Percentiles rank a stretch among this genome's conserved stretches.
Evolutionary conservation across 2,329 filamentous ascomycete species (phyloP).

Genomic region (Remersonia thermophila): DNA sequence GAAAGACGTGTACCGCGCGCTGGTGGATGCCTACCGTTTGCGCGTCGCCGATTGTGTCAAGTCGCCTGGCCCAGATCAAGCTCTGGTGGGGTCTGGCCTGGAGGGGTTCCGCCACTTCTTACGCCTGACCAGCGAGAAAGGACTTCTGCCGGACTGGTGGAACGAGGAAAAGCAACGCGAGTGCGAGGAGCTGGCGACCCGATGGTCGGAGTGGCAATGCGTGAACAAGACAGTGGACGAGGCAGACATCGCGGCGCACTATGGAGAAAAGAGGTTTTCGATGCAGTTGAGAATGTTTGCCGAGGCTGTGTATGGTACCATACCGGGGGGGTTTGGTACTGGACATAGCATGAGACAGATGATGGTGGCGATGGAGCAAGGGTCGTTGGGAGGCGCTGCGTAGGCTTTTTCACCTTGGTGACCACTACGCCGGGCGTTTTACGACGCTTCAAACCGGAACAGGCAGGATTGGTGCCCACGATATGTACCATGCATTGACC

Average conservation of each 20-base stretch:
- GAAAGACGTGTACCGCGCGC: conserved; percentile 30
- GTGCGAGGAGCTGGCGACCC: conserved; percentile 27
- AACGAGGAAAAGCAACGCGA: conserved; percentile 23
- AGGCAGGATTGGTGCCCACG: too few species aligned
- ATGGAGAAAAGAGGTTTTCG: conserved; percentile 30
- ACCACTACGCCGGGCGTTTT: too few species aligned
- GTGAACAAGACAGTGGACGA: conserved; percentile 22
- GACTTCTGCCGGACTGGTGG: conserved; percentile 36
- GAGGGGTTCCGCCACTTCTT: conserved; percentile 29
- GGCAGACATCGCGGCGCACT: conserved; percentile 28
- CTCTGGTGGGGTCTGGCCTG: conserved; percentile 20
- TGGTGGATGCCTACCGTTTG: conserved; percentile 38
- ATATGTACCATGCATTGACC: too few species aligned
- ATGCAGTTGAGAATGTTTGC: conserved; percentile 39
- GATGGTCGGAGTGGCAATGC: conserved; percentile 18
- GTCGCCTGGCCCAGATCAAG: conserved; percentile 17
- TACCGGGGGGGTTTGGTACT: conserved; percentile 19
- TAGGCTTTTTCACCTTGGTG: too few species aligned
- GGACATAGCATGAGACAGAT: conserved; percentile 13
- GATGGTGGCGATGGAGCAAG: conserved; percentile 12
- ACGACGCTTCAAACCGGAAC: too few species aligned
- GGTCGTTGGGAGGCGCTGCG: too few species aligned
- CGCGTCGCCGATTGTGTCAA: conserved; percentile 27
- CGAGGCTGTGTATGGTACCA: conserved; percentile 26
- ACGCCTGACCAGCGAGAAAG: conserved; percentile 10